Evolutionary conservation across 2,329 filamentous ascomycete genomes (phyloP).

Genomic region (Fusarium lyarnte): DNA sequence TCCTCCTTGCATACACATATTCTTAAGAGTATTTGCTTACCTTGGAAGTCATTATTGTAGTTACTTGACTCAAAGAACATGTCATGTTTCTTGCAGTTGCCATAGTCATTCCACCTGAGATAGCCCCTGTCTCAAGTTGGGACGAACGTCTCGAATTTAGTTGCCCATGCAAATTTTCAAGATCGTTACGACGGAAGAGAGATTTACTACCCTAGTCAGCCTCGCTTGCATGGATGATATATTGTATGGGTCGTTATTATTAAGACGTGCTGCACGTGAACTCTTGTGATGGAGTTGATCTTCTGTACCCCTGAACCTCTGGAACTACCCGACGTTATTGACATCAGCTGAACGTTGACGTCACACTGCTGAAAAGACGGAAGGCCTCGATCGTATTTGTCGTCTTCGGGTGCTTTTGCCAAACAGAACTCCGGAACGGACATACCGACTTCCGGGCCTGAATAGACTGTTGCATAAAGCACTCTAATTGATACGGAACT

Average conservation of each 20-base stretch:
- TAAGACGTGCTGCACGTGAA: not conserved
- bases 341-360: slow-evolving; percentile 16
- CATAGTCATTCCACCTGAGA: slow-evolving; percentile 22
- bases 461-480: slow-evolving; percentile 7
- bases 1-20: slow-evolving; percentile 12
- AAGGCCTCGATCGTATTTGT: not conserved
- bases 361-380: slow-evolving; percentile 8
- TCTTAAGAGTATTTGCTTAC: slow-evolving; percentile 20
- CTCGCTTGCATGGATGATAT: not conserved
- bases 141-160: slow-evolving; percentile 30
- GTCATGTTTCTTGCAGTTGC: not conserved
- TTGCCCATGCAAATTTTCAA: slow-evolving; percentile 18
- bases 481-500: not conserved
- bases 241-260: not conserved
- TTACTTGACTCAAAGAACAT: not conserved
- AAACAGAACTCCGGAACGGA: not conserved
- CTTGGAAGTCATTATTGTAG: not conserved
- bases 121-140: slow-evolving; percentile 31
- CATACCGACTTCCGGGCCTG: slow-evolving; percentile 6
- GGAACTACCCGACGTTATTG: not conserved
- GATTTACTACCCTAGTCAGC: not conserved
- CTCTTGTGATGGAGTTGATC: not conserved
- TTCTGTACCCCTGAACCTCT: not conserved
- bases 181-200: not conserved
- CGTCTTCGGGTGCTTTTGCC: slow-evolving; percentile 3